Conservation (phyloP, 768 basidiomycete species). For the Candolleomyces efflorescens region DNA sequence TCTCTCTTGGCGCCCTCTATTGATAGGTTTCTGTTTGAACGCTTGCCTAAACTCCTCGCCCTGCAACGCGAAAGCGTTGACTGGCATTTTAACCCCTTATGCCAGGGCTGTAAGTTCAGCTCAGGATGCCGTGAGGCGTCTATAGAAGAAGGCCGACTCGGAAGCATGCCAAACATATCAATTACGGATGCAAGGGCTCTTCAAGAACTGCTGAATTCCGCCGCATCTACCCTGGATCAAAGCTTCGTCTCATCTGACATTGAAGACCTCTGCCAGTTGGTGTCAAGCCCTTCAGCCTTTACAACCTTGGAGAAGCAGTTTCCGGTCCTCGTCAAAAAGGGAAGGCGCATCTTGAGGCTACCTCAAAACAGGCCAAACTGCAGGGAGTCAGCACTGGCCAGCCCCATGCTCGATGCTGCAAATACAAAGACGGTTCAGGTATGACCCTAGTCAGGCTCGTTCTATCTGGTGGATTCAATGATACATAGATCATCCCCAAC, state of each 20-base stretch:
- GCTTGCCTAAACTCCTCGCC: slow-evolving; percentile 36
- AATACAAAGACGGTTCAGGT: slow-evolving; percentile 31
- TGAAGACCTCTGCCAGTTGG: slow-evolving; percentile 40
- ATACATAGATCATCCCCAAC: slow-evolving; percentile 32
- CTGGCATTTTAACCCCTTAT: slow-evolving; percentile 50
- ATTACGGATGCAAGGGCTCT: slow-evolving; percentile 38
- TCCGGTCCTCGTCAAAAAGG: slow-evolving; percentile 35
- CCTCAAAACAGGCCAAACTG: slow-evolving; percentile 7
- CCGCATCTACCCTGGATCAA: slow-evolving; percentile 5
- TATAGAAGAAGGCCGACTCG: slow-evolving; percentile 32
- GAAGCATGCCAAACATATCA: slow-evolving; percentile 46
- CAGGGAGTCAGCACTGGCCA: slow-evolving; percentile 13
- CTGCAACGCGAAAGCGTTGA: slow-evolving; percentile 28
- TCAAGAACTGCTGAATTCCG: slow-evolving; percentile 31
- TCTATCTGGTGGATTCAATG: neutral
- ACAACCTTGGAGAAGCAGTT: slow-evolving; percentile 24
- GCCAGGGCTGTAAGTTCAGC: slow-evolving; percentile 39
- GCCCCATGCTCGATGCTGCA: slow-evolving; percentile 38
- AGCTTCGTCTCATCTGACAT: slow-evolving; percentile 33
- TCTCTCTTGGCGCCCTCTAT: slow-evolving; percentile 37
- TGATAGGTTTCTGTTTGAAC: slow-evolving; percentile 38
- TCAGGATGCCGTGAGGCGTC: slow-evolving; percentile 31
- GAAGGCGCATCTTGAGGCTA: slow-evolving; percentile 30
- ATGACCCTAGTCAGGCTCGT: neutral
- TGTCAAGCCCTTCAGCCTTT: slow-evolving; percentile 24